phyloP scores from a whole-genome alignment of 345 rosid species.

The Cardamine resedifolia region DNA sequence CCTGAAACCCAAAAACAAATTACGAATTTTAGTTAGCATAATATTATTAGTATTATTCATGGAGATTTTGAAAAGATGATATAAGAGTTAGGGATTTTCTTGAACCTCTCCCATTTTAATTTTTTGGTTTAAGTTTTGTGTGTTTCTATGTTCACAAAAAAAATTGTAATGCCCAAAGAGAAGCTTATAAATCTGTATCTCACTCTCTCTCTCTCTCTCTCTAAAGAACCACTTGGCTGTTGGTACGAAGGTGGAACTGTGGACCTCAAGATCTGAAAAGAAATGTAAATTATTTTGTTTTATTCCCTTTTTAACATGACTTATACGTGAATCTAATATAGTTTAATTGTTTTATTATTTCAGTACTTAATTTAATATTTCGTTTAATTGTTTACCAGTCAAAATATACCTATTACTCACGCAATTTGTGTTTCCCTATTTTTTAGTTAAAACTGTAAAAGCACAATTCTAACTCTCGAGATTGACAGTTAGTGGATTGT shows the following conservation, averaged over 20 bases:
- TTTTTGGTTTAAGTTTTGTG: conserved; percentile 4
- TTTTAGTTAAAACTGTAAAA: conserved; percentile 19
- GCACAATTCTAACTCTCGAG: conserved; percentile 19
- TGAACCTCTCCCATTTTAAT: conserved; percentile 47
- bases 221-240: conserved; percentile 38
- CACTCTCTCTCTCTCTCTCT: conserved; percentile 14
- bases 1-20: conserved; percentile 9
- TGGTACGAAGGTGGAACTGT: conserved; percentile 38
- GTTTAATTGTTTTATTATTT: not conserved
- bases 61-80: conserved; percentile 26
- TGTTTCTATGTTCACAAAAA: conserved; percentile 33
- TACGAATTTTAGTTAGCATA: not conserved
- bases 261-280: conserved; percentile 42
- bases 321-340: conserved; percentile 30
- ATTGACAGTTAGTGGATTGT: conserved; percentile 16
- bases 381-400: conserved; percentile 14
- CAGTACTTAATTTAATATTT: not conserved
- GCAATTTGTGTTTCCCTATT: conserved; percentile 22
- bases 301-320: conserved; percentile 31
- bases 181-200: conserved; percentile 32
- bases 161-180: conserved; percentile 25
- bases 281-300: conserved; percentile 33
- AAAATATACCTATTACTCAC: conserved; percentile 21
- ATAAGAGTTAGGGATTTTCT: conserved; percentile 37
- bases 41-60: not conserved